Evolutionary conservation across 83 land plant species (phyloP).

Genomic region (Picea abies): DNA sequence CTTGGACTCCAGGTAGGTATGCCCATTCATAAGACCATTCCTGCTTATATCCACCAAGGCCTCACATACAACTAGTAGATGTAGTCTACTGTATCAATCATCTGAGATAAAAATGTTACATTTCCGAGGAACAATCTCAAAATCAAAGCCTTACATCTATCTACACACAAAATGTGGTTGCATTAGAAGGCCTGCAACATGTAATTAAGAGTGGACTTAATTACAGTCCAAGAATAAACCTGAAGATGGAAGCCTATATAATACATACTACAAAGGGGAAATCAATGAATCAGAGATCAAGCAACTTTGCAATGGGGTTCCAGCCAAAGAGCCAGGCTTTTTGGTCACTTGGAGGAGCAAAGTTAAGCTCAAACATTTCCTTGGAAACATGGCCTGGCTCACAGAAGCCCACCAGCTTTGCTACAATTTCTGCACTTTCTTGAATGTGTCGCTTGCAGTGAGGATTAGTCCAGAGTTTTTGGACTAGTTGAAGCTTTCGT

Average conservation of each 20-base stretch:
- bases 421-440: constrained; percentile 93
- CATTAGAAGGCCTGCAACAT: constrained; percentile 4
- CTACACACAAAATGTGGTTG: constrained; percentile 9
- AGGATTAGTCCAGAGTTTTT: constrained; percentile 91
- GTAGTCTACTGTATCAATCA: neutral
- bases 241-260: constrained; percentile 8
- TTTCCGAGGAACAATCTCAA: neutral
- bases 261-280: neutral
- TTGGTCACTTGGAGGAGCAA: constrained; percentile 68
- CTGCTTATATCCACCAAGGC: neutral
- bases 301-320: constrained; percentile 81
- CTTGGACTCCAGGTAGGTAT: neutral
- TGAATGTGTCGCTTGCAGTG: constrained; percentile 68
- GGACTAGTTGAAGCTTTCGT: constrained; percentile 76
- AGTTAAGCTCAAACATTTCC: constrained; percentile 99
- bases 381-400: constrained; percentile 77
- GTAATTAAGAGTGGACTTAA: constrained; percentile 16
- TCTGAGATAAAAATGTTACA: constrained; percentile 6
- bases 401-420: constrained; percentile 87
- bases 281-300: constrained; percentile 46
- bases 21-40: neutral
- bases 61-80: neutral
- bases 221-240: constrained; percentile 1
- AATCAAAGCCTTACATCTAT: neutral
- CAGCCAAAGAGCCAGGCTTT: constrained; percentile 86